Evolutionary conservation across 192 early-diverging fungal species (phyloP), one percentile per base, ranked within the genome.

Genomic region (Podila epigama): DNA sequence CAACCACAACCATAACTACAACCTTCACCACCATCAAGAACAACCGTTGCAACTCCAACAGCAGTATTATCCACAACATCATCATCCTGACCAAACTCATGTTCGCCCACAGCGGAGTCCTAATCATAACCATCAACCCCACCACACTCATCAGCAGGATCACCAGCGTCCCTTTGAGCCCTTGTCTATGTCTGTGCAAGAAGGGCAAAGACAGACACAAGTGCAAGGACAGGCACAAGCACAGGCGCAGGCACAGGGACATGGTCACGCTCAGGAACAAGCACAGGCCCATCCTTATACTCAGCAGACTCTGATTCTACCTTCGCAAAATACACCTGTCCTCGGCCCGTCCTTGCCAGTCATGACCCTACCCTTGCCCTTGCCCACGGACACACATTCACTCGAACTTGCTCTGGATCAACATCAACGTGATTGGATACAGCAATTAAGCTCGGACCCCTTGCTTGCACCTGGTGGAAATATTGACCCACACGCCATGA

Each of bases 401-500:
- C 44, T 48, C 5, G n/a, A 48, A 25, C 5, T 39, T 20, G 20
- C 60, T 28, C 9, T 39, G 25, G 36, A 55, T 0, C 66, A 77
- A 10, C 66, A 77, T 27, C 73, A 77, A 29, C 60, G 51, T 0
- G 73, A 77, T 16, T 77, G 66, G 66, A 52, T 63, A 0, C 60
- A 60, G n/a, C 73, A 77, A 9, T 25, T 63, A 48, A 64, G 50
- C 32, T 33, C 73, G 18, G 68, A 77, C 35, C 73, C 56, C 18
- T 31, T 68, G 11, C 37, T 77, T 29, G 66, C 73, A 0, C 59
- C 73, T 12, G 66, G 66, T 5, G 66, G 66, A 8, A 29, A 41
- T 10, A 59, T 68, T 28, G 73, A 77, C 37, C 73, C 66, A 13
- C 73, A 77, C n/a, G 61, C 66, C 15, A 77, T 77, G 73, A 77